Conservation (phyloP, 495 filamentous ascomycete genomes). For the Bombardia bombarda region DNA sequence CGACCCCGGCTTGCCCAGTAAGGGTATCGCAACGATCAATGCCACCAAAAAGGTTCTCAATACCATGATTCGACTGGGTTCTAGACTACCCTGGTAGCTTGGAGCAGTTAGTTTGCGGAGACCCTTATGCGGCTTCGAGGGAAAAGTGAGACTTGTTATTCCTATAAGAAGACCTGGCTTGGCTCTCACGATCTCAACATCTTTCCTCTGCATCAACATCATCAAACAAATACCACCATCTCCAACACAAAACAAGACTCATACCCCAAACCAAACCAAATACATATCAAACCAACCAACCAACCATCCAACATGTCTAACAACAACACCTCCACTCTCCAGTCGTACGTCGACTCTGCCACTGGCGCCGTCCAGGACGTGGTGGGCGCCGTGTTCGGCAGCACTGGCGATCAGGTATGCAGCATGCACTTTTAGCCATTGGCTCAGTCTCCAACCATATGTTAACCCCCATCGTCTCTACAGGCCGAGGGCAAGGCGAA, state of each 20-base stretch:
- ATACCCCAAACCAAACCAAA: background rate
- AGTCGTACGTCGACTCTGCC: constrained; percentile 76
- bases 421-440: too few species aligned
- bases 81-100: too few species aligned
- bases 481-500: constrained; percentile 46
- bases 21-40: too few species aligned
- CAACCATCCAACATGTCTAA: constrained; percentile 46
- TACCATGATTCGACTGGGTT: too few species aligned
- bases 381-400: constrained; percentile 70
- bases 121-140: too few species aligned
- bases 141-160: too few species aligned
- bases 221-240: background rate
- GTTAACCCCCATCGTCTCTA: too few species aligned
- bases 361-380: constrained; percentile 63
- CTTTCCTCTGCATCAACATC: background rate
- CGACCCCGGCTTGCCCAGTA: too few species aligned
- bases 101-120: too few species aligned
- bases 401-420: constrained; percentile 46
- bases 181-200: background rate
- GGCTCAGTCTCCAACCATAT: too few species aligned
- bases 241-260: constrained; percentile 1
- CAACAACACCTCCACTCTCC: constrained; percentile 66
- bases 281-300: constrained; percentile 1
- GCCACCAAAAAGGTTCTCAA: too few species aligned
- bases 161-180: background rate